Percentiles rank a stretch among this genome's conserved stretches.
These are phyloP conservation scores for Cyathus striatus DNA, from an alignment of 768 basidiomycete genomes.

Conservation along the genomic window DNA sequence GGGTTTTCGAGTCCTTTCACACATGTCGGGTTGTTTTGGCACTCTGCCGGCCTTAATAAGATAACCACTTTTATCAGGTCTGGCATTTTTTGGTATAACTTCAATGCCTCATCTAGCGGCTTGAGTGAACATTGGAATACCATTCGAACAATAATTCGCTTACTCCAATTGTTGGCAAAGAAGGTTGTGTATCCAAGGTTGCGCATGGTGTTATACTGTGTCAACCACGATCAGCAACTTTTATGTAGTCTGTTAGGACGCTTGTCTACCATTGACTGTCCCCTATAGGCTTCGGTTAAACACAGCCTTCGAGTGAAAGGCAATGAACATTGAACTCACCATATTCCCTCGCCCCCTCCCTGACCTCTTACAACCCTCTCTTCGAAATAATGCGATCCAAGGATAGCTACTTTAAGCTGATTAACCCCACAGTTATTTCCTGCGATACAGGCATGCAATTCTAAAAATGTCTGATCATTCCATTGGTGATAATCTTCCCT, in stretches of 20 bases:
- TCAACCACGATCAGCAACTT: neutral
- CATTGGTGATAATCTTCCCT: constrained; percentile 13
- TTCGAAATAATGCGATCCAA: constrained; percentile 20
- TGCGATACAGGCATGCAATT: constrained; percentile 20
- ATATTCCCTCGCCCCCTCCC: constrained; percentile 16
- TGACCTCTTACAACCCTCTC: constrained; percentile 10
- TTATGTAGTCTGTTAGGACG: neutral
- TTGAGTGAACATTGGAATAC: neutral
- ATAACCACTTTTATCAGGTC: constrained; percentile 22
- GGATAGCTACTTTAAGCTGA: constrained; percentile 25
- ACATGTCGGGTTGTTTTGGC: constrained; percentile 19
- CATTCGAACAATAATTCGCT: constrained; percentile 1
- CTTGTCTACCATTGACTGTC: constrained; percentile 17
- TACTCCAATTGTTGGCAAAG: constrained; percentile 17
- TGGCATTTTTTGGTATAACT: constrained; percentile 24
- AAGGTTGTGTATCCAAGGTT: constrained; percentile 13
- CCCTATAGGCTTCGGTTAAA: constrained; percentile 10
- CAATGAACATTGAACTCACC: constrained; percentile 11
- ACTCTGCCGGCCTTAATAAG: constrained; percentile 19
- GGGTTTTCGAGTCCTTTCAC: constrained; percentile 20
- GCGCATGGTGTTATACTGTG: neutral
- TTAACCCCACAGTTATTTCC: constrained; percentile 21
- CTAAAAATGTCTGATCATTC: constrained; percentile 18
- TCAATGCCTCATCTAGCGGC: constrained; percentile 14
- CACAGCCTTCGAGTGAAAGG: neutral